Evolutionary conservation across 345 rosid genomes (phyloP), one percentile per base, ranked within the genome.

Genomic region (Populus pruinosa): DNA sequence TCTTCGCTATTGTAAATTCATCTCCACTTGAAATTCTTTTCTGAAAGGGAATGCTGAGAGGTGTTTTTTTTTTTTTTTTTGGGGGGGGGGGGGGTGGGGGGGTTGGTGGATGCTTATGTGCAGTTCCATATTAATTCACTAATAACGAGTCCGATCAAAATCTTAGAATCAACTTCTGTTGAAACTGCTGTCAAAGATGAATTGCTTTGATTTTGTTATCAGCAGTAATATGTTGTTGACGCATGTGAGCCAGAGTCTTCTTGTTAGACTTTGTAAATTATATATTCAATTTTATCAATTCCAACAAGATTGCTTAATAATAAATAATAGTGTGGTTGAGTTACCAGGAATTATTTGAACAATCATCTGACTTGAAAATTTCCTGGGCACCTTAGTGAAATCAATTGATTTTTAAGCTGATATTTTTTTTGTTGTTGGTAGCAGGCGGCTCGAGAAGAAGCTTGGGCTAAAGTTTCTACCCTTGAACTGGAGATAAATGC

Each of bases 381-480:
- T 73, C 67, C 66, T 66, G 44, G 74, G 70, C 62, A 38, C 73
- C 71, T 69, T 71, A 63, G 12, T 49, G 63, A 17, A 43, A 49
- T 69, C 49, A 11, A 38, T 78, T 53, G 38, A 79, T 74, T 78
- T 79, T 83, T 85, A 82, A 87, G 88, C 91, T 93, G 97, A 92
- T 87, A 76, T 75, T 78, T 87, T 79, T 71, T 83, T 85, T 85
- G 87, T 68, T 84, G 87, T 85, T 44, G 97, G 81, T 96, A 96
- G 99, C 99, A 96, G 99, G 93, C 94, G 64, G 99, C 93, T 59
- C 94, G 94, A 86, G 99, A 93, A 89, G 97, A 91, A 83, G 99
- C 99, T 47, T 91, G 98, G 97, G 98, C 93, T 33, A 93, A 88
- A 87, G 97, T 96, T 68, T 96, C 98, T 79, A 82, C 88, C 59